Percentiles rank a stretch among this genome's conserved stretches.
phyloP scores from a whole-genome alignment of 495 filamentous ascomycete genomes.

The Neurospora terricola region DNA sequence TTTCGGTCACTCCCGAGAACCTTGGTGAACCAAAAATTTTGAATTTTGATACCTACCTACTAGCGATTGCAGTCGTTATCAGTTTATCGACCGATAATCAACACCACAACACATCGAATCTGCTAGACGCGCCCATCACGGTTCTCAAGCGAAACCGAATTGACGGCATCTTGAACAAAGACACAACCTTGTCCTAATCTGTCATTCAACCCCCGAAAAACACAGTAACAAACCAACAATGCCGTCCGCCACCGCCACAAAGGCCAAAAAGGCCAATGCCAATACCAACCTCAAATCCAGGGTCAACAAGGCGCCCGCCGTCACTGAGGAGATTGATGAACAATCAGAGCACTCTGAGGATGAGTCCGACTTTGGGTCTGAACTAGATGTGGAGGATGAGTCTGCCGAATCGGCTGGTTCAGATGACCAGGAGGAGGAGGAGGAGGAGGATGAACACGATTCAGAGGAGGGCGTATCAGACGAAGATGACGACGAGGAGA shows the following conservation, averaged over 20 bases:
- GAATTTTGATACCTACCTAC: constrained; percentile 2
- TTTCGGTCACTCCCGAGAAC: background rate
- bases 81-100: background rate
- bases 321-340: background rate
- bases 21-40: constrained; percentile 7
- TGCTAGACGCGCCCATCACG: background rate
- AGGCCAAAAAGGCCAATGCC: constrained; percentile 3
- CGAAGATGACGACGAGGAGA: constrained; percentile 1
- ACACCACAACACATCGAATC: background rate
- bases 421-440: background rate
- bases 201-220: background rate
- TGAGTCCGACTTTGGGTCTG: background rate
- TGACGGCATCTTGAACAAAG: background rate
- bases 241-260: constrained; percentile 11
- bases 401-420: background rate
- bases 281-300: background rate
- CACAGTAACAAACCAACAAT: constrained; percentile 4
- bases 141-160: background rate
- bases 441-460: background rate
- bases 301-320: background rate
- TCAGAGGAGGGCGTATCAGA: background rate
- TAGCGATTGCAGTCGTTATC: background rate
- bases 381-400: background rate
- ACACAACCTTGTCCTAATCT: no score
- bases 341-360: background rate